Conservation (phyloP, 2,329 filamentous ascomycete genomes). For the Phaeoacremonium minimum region DNA sequence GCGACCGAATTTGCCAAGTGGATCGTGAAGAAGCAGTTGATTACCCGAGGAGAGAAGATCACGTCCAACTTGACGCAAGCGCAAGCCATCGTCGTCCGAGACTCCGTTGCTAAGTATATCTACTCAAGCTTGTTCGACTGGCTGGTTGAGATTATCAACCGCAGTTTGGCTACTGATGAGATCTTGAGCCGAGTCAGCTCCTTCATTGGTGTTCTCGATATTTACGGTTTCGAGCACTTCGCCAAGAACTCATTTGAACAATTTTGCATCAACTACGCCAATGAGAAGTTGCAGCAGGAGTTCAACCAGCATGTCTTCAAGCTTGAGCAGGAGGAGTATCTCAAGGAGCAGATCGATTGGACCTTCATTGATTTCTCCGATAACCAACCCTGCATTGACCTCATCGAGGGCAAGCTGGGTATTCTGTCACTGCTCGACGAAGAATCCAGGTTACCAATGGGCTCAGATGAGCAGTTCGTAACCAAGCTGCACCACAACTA, state of each 20-base stretch:
- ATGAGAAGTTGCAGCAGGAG: constrained; percentile 97
- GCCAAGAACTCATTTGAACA: constrained; percentile 99
- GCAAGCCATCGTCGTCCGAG: constrained; percentile 88
- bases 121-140: constrained; percentile 98
- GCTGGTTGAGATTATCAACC: constrained; percentile 97
- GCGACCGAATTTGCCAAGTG: constrained; percentile 86
- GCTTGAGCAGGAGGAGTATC: constrained; percentile 96
- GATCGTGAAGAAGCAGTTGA: constrained; percentile 98
- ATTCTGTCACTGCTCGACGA: constrained; percentile 90
- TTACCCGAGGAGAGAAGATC: constrained; percentile 96
- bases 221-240: constrained; percentile 98
- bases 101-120: constrained; percentile 97
- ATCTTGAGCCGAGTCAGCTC: constrained; percentile 77
- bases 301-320: constrained; percentile 99
- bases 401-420: constrained; percentile 96
- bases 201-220: constrained; percentile 98
- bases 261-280: constrained; percentile 99
- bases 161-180: constrained; percentile 81
- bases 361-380: constrained; percentile 99
- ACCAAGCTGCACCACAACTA: constrained; percentile 96
- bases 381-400: constrained; percentile 97
- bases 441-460: constrained; percentile 94
- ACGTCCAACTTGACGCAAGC: constrained; percentile 91
- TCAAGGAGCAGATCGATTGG: constrained; percentile 96
- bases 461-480: constrained; percentile 93